Evolutionary conservation across 108 stramenopile species (phyloP).

Genomic region (Conticribra guillardii): DNA sequence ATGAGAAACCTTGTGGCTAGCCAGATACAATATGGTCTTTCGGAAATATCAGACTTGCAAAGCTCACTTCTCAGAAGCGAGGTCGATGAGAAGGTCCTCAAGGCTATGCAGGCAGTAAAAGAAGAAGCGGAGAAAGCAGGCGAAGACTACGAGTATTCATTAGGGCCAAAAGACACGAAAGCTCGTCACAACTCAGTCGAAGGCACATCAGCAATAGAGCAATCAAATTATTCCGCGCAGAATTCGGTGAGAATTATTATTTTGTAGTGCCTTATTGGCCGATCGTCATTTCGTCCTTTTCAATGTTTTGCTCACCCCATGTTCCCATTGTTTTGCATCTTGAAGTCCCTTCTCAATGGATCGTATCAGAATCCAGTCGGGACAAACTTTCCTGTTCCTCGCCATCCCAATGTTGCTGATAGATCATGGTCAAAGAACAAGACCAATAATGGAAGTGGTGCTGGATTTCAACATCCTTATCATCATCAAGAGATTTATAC

Average conservation of each 20-base stretch:
- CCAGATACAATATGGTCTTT: slow-evolving; percentile 58
- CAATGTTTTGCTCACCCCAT: no score
- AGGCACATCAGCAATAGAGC: not conserved
- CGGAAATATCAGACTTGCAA: slow-evolving; percentile 64
- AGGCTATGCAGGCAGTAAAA: slow-evolving; percentile 70
- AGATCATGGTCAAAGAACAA: slow-evolving; percentile 17
- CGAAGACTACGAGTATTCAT: slow-evolving; percentile 23
- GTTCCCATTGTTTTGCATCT: not conserved
- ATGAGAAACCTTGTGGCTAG: slow-evolving; percentile 52
- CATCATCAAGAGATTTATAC: slow-evolving; percentile 25
- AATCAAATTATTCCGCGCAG: not conserved
- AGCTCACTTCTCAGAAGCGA: slow-evolving; percentile 74
- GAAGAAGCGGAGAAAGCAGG: slow-evolving; percentile 59
- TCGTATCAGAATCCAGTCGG: not conserved
- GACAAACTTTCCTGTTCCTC: not conserved
- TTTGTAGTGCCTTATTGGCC: no score
- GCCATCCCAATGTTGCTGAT: not conserved
- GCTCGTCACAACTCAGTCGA: not conserved
- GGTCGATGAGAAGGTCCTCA: slow-evolving; percentile 76
- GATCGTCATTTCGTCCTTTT: no score
- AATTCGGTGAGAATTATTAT: not conserved
- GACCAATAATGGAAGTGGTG: not conserved
- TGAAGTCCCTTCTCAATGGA: not conserved
- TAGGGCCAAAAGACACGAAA: slow-evolving; percentile 4
- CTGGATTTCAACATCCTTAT: slow-evolving; percentile 10